Evolutionary conservation across 1,284 basidiomycete species (phyloP).

Genomic region (Pseudozyma flocculosa): DNA sequence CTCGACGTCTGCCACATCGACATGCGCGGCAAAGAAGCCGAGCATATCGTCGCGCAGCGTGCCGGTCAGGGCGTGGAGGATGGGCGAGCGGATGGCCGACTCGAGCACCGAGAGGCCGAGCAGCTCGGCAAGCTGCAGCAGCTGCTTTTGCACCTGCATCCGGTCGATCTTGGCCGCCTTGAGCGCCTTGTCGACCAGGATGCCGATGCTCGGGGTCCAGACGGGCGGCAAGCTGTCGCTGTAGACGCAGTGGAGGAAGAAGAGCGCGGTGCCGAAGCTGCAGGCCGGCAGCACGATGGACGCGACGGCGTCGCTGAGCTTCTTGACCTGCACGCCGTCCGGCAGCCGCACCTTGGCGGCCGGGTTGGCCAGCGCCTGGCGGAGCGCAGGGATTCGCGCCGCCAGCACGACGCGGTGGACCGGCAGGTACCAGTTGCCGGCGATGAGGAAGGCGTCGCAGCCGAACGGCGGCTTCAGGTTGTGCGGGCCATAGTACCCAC

Average conservation of each 20-base stretch:
- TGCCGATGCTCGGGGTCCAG: conserved; percentile 77
- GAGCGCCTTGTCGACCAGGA: conserved; percentile 62
- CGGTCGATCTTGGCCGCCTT: conserved; percentile 68
- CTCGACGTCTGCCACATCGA: conserved; percentile 10
- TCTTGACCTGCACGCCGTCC: conserved; percentile 17
- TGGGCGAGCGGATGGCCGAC: conserved; percentile 58
- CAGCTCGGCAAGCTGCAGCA: conserved; percentile 64
- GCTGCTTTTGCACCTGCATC: conserved; percentile 63
- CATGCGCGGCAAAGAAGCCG: conserved; percentile 59
- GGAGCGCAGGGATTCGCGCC: conserved; percentile 66
- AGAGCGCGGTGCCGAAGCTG: conserved; percentile 69
- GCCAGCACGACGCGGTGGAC: conserved; percentile 70
- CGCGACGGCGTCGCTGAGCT: conserved; percentile 8
- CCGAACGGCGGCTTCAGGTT: conserved; percentile 59
- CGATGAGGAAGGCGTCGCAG: conserved; percentile 67
- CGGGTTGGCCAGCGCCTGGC: conserved; percentile 27
- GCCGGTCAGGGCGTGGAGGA: conserved; percentile 58
- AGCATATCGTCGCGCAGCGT: conserved; percentile 64
- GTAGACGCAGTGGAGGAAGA: conserved; percentile 84
- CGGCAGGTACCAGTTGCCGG: conserved; percentile 63
- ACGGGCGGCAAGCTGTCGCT: conserved; percentile 77
- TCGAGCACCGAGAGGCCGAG: conserved; percentile 61
- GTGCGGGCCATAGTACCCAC: conserved; percentile 33
- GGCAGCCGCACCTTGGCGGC: conserved; percentile 9
- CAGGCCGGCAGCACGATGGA: conserved; percentile 59